Evolutionary conservation across 768 basidiomycete genomes (phyloP).

Genomic region (Amanita exitialis): DNA sequence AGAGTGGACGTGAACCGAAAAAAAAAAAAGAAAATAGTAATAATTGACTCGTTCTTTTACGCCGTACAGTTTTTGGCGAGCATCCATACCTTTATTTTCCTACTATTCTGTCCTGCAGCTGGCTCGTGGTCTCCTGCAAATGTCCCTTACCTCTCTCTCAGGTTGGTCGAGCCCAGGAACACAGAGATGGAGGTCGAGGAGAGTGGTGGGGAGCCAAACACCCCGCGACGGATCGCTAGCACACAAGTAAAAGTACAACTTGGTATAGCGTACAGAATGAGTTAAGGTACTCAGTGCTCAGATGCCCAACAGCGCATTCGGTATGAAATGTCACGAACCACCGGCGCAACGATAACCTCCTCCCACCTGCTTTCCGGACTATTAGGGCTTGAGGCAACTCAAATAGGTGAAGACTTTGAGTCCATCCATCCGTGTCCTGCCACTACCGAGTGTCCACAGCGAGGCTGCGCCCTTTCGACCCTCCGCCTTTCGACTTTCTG

Average conservation of each 20-base stretch:
- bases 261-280: background rate
- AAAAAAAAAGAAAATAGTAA: no score
- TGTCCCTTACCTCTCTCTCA: background rate
- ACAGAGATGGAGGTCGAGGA: background rate
- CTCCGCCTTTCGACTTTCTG: no score
- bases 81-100: background rate
- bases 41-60: background rate
- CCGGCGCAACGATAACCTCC: no score
- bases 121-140: background rate
- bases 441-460: no score
- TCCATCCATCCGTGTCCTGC: no score
- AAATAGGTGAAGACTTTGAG: no score
- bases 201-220: background rate
- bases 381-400: no score
- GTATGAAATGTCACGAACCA: no score
- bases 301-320: no score
- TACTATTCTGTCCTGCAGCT: background rate
- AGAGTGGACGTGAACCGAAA: conserved; percentile 1
- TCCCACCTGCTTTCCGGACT: no score
- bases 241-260: background rate
- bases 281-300: background rate
- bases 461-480: no score
- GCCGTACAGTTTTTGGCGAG: background rate
- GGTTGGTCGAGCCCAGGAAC: background rate
- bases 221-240: background rate